Percentiles rank a stretch among this genome's conserved stretches.
Conservation (phyloP, 352 stramenopile species). For the Phytophthora citrophthora region DNA sequence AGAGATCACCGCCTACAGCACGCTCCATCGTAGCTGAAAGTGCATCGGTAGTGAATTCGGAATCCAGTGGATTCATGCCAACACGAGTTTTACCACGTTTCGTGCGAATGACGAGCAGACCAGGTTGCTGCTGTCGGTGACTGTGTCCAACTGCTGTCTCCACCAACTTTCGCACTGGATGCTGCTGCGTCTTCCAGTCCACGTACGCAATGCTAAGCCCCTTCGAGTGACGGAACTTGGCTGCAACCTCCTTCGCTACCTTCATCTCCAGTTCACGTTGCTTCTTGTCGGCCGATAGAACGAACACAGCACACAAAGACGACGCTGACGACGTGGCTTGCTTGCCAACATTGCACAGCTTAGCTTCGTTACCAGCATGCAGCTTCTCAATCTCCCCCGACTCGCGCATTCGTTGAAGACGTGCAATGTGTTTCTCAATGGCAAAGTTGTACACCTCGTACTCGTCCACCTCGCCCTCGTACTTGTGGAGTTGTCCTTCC, state of each 20-base stretch:
- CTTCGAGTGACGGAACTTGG: conserved; percentile 73
- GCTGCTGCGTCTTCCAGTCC: conserved; percentile 72
- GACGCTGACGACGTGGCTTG: conserved; percentile 55
- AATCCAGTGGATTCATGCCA: conserved; percentile 38
- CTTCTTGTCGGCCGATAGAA: conserved; percentile 59
- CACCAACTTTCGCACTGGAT: conserved; percentile 58
- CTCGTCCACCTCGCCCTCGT: conserved; percentile 76
- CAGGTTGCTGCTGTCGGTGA: conserved; percentile 40
- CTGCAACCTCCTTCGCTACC: conserved; percentile 59
- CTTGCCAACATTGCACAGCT: conserved; percentile 80
- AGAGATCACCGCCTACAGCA: conserved; percentile 70
- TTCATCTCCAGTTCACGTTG: conserved; percentile 52
- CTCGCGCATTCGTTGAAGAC: conserved; percentile 69
- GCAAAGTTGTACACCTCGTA: conserved; percentile 88
- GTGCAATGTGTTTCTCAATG: conserved; percentile 79
- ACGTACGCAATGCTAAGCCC: conserved; percentile 73
- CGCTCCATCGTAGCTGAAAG: conserved; percentile 77
- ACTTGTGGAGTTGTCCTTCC: conserved; percentile 55
- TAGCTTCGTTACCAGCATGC: conserved; percentile 72
- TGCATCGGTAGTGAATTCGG: conserved; percentile 52
- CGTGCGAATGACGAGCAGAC: conserved; percentile 68
- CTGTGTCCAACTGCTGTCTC: conserved; percentile 24
- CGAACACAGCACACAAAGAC: conserved; percentile 75
- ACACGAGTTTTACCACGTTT: conserved; percentile 73
- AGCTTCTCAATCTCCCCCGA: conserved; percentile 76